Conservation (phyloP, 164 flowering plant genomes). For the Vitis amurensis region DNA sequence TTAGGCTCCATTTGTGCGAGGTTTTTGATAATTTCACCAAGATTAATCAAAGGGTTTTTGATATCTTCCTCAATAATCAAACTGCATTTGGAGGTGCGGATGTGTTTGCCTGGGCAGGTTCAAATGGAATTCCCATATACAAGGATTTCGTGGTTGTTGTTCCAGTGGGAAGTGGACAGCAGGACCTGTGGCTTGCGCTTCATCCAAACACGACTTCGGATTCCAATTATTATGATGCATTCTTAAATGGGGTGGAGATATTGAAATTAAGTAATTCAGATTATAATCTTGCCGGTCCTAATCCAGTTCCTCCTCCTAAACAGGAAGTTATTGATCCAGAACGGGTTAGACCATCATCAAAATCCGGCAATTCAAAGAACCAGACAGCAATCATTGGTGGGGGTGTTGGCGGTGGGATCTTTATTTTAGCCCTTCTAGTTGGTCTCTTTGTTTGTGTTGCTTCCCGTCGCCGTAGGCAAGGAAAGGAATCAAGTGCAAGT, state of each 20-base stretch:
- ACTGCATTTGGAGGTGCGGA: conserved; percentile 64
- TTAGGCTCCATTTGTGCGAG: conserved; percentile 95
- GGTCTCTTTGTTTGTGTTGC: conserved; percentile 41
- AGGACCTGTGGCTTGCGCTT: conserved; percentile 57
- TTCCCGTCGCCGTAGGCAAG: conserved; percentile 39
- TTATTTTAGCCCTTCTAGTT: conserved; percentile 31
- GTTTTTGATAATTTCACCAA: conserved; percentile 25
- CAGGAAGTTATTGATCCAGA: conserved; percentile 29
- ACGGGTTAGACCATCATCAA: conserved; percentile 9
- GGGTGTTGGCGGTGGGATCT: conserved; percentile 44
- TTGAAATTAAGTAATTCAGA: conserved; percentile 45
- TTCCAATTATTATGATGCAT: conserved; percentile 45
- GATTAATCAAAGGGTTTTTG: conserved; percentile 70
- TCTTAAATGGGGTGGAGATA: conserved; percentile 66
- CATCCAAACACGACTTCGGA: conserved; percentile 33
- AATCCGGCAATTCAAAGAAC: conserved; percentile 22
- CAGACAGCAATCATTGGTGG: conserved; percentile 46
- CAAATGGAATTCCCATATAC: conserved; percentile 43
- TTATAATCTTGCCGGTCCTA: conserved; percentile 65
- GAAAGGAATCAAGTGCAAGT: conserved; percentile 52
- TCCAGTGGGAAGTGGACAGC: conserved; percentile 42
- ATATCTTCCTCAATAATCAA: conserved; percentile 62
- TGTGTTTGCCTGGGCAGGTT: conserved; percentile 49
- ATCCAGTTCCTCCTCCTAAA: conserved; percentile 43
- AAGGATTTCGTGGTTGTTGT: conserved; percentile 50